A percentile compares a stretch with the other conserved stretches of the same genome.
phyloP scores from a whole-genome alignment of 306 rosid species.

The Glycine tomentella region DNA sequence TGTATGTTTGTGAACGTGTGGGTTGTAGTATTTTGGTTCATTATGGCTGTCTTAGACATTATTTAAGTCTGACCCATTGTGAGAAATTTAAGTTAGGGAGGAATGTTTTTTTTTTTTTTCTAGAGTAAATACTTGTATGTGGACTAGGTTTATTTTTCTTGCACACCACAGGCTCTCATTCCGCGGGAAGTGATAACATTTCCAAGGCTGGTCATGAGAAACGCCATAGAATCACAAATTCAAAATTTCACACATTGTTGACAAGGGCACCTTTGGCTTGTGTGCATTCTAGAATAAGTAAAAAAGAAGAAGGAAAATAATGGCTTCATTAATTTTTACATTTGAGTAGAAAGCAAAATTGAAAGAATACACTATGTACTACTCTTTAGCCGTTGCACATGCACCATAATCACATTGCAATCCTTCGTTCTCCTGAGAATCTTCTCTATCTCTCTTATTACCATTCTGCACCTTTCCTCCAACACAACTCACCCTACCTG shows the following conservation, averaged over 20 bases:
- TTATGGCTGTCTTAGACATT: background rate
- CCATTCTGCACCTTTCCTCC: background rate
- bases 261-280: slow-evolving; percentile 39
- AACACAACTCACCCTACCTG: background rate
- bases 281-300: background rate
- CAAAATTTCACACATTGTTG: background rate
- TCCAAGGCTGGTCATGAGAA: slow-evolving; percentile 39
- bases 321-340: background rate
- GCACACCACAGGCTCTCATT: slow-evolving; percentile 42
- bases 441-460: no score
- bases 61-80: no score
- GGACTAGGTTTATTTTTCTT: slow-evolving; percentile 42
- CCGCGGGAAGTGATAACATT: slow-evolving; percentile 51
- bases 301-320: background rate
- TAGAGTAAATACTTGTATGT: background rate
- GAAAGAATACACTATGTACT: background rate
- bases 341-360: background rate
- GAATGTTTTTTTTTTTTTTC: no score
- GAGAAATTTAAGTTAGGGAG: no score
- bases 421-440: background rate
- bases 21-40: slow-evolving; percentile 20
- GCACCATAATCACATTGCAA: background rate
- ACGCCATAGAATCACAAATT: slow-evolving; percentile 35
- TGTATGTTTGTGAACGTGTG: slow-evolving; percentile 49
- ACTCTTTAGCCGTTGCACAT: background rate